Base-by-base conservation (phyloP, 2,329 filamentous ascomycete genomes). In the Lasiodiplodia theobromae region DNA sequence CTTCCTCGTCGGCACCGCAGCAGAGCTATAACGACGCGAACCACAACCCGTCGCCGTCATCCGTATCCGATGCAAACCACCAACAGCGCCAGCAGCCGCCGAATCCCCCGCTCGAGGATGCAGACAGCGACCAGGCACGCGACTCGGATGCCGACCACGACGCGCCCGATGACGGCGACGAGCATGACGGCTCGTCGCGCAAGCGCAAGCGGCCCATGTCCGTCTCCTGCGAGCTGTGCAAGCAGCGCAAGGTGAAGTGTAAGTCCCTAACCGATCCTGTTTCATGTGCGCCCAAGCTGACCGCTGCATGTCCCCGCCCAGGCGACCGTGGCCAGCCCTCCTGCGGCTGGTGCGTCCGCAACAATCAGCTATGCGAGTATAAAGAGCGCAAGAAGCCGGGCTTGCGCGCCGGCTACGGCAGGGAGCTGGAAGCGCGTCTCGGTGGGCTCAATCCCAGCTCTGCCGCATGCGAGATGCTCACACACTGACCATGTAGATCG, bases 301-400 rank as follows among this genome's bases (percentile, higher is more conserved):
- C 63, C 10, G 47, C 28, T 53, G 47, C 38, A 23, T 25, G 16
- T 16, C 74, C 18, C 75, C 77, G 21, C 25, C 91, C 91, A 85
- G 92, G 91, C 79, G 91, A 94, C 79, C 87, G 92, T 44, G 89
- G 89, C 5, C 90, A 93, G 74, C 92, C 92, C 1, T 87, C 88
- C n/a, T 92, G 90, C 78, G 89, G 89, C 25, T 92, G 90, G 90
- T 92, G 90, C 76, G 80, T 87, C 62, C 87, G 89, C 63, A 91
- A 92, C 77, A 86, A 86, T 69, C 87, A 90, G 71, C 73, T 84
- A 52, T 92, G 90, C 76, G 87, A 91, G 76, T 92, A 92, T 76
- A 88, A 87, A 70, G 89, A 91, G 73, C 84, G 90, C 52, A 91
- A 91, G 80, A 92, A 91, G 76, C 89, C 90, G 8, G 90, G 90